Evolutionary conservation across 345 rosid genomes (phyloP), one percentile per base, ranked within the genome.

Genomic region (Acer saccharum): DNA sequence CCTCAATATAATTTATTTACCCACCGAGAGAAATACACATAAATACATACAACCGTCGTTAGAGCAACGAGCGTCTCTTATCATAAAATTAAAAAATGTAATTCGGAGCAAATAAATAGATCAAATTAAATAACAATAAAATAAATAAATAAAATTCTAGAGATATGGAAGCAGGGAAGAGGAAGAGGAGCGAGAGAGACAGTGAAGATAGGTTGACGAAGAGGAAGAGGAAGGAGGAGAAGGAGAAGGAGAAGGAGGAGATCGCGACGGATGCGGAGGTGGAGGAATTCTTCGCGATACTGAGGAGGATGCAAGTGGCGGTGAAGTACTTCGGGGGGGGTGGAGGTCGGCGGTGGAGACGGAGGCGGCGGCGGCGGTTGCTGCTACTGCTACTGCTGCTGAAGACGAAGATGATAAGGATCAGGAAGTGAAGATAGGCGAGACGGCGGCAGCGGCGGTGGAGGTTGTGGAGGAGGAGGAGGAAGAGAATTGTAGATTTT

Each of bases 271-370:
- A 75, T 29, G 71, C 54, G 13, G 78, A 75, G 52, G 78, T 75
- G 78, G 78, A 75, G 52, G 78, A 75, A 71, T 75, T 75, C 57
- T 65, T 65, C 3, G 63, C 78, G 12, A 65, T 75, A 75, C 78
- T 75, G 32, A 75, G 63, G 78, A 50, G 71, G 78, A 75, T 75
- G 63, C 78, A 75, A n/a, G 71, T 3, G 61, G 78, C 78, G 8
- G 52, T 65, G 29, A 65, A 35, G 63, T 11, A 75, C 35, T 75
- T 75, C 46, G 78, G 78, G 0, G 71, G 25, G 78, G 78, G 25
- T 75, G 78, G 78, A 65, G 78, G 78, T 14, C 50, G 75, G 70
- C 67, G 63, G 82, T 48, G 29, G 77, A 76, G 23, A 25, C 27
- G 17, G 57, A 65, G 58, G 11, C 58, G 73, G 73, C 0, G 2